Conservation (phyloP, 352 stramenopile genomes). For the Phytopythium kandeliae region DNA sequence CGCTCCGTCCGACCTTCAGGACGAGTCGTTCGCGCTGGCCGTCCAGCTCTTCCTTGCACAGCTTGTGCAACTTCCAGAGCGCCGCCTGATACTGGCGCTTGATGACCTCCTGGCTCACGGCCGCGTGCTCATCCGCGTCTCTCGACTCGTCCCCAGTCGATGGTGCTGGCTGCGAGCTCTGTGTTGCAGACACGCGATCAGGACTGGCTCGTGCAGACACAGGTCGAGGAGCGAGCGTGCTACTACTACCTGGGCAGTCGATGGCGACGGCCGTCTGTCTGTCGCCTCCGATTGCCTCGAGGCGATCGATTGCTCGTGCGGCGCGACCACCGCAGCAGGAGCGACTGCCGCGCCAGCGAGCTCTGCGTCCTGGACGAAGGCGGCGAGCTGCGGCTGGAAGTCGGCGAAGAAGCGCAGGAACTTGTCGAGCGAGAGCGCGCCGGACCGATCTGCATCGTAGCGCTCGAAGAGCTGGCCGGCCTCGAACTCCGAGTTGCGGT, state of each 20-base stretch:
- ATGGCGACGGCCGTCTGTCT: not conserved
- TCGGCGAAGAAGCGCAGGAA: conserved; percentile 73
- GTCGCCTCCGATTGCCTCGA: not conserved
- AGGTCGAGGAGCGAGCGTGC: no score
- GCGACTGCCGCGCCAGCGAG: conserved; percentile 10
- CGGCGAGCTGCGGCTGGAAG: conserved; percentile 56
- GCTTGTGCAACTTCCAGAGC: conserved; percentile 53
- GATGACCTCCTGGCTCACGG: not conserved
- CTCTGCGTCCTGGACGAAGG: conserved; percentile 54
- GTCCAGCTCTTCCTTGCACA: conserved; percentile 53
- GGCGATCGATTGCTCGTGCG: not conserved
- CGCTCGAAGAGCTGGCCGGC: conserved; percentile 79
- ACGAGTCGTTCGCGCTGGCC: conserved; percentile 39
- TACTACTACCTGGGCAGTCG: not conserved
- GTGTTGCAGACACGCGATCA: no score
- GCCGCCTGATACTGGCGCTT: conserved; percentile 27
- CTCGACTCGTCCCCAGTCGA: not conserved
- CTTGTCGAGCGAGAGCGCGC: conserved; percentile 50
- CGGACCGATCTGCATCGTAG: conserved; percentile 58
- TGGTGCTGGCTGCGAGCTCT: not conserved
- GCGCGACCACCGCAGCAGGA: not conserved
- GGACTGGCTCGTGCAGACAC: no score
- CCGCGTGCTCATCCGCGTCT: not conserved
- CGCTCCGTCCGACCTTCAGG: conserved; percentile 10
- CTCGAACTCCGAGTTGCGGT: conserved; percentile 80